Base-by-base conservation (phyloP, 108 stramenopile genomes). In the Cyclotella sp. region DNA sequence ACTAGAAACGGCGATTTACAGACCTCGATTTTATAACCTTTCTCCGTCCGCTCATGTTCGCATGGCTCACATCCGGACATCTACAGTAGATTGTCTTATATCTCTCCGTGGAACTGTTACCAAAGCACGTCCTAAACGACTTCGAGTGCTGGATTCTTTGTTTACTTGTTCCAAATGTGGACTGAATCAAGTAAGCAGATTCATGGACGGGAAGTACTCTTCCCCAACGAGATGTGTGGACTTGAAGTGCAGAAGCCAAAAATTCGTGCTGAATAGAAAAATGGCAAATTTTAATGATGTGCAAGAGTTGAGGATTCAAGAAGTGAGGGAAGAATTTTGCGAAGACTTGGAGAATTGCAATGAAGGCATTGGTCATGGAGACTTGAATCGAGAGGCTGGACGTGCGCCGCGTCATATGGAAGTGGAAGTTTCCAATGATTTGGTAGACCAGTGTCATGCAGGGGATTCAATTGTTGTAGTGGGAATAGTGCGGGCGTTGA, bases 401-500 rank as follows among this genome's bases (percentile, higher is more conserved):
- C 83, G 91, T 28, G 90, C 94, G 7, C 97, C 94, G 0, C 90
- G 96, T 47, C 92, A 93, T 61, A 82, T 98, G 53, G 90, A 93
- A 66, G 93, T 98, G 61, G 96, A 98, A 68, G 72, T 97, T 0
- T 47, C 77, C 7, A 84, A 91, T 58, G 96, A 97, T 66, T 76
- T 99, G 27, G 97, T 99, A n/a, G 97, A 98, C 85, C 62, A 75
- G 43, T 96, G 96, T 78, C 93, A 96, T 51, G 95, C 98, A 13
- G 98, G 98, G 21, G 98, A 99, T 86, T 91, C 90, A 1, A 92
- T 99, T n/a, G 70, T 87, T 54, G 84, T 99, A n/a, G 86, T 85
- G 9, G 96, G 97, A 29, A 85, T 94, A 57, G 93, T 99, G 5
- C 84, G 88, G 59, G 89, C 95, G 26, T 79, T 97, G 42, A 97